These are phyloP conservation scores for Colletotrichum kahawae DNA, from an alignment of 2,329 filamentous ascomycete genomes.

Conservation along the genomic window DNA sequence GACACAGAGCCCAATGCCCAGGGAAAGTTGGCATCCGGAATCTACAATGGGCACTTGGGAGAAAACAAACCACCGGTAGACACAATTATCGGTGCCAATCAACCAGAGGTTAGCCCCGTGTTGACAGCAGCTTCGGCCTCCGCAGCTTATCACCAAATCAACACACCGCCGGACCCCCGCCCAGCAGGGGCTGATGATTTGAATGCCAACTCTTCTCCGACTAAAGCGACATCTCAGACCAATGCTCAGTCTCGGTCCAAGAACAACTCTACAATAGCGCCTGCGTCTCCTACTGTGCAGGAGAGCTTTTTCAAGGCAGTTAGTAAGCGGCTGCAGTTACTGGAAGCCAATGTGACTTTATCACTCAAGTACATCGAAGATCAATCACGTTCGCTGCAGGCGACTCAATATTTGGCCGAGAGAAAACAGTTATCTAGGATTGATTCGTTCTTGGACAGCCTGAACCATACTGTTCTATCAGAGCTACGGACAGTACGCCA, in stretches of 20 bases:
- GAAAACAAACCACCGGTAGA: not conserved
- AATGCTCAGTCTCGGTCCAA: slow-evolving; percentile 35
- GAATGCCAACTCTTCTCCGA: slow-evolving; percentile 20
- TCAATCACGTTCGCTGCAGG: slow-evolving; percentile 87
- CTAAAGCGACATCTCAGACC: slow-evolving; percentile 31
- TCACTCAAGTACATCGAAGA: slow-evolving; percentile 97
- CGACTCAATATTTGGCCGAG: slow-evolving; percentile 86
- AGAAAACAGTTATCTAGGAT: slow-evolving; percentile 87
- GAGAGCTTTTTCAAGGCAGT: slow-evolving; percentile 98
- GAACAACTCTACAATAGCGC: slow-evolving; percentile 45
- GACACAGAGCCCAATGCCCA: not conserved
- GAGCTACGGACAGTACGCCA: slow-evolving; percentile 80
- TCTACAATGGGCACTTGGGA: not conserved
- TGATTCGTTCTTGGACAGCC: slow-evolving; percentile 76
- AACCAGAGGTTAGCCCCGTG: not conserved
- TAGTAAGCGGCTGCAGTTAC: slow-evolving; percentile 86
- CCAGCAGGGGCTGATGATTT: not conserved
- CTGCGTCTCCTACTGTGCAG: slow-evolving; percentile 81
- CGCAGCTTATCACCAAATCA: not conserved
- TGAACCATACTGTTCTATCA: slow-evolving; percentile 86
- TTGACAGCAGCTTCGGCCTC: not conserved
- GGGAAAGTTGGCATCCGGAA: not conserved
- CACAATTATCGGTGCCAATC: not conserved
- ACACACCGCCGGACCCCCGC: not conserved
- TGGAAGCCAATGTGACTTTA: slow-evolving; percentile 91